phyloP scores from a whole-genome alignment of 257 asterid species.

The Penstemon davidsonii region DNA sequence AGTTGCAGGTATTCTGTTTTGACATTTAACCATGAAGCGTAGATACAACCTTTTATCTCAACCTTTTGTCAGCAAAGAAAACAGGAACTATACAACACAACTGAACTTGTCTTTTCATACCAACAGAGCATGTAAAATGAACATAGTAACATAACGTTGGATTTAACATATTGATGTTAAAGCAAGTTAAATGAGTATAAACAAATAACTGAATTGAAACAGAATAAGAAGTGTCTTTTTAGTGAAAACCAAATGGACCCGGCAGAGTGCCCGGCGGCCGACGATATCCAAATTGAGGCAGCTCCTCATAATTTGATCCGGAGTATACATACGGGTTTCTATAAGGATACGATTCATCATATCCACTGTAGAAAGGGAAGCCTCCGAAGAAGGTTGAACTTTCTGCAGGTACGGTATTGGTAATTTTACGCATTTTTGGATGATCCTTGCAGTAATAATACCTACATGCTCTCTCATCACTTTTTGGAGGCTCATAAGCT shows the following conservation, averaged over 20 bases:
- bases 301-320: conserved; percentile 10
- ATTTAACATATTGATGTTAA: neutral
- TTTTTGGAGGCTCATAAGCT: conserved; percentile 18
- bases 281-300: conserved; percentile 17
- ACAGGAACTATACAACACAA: too few species aligned
- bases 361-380: conserved; percentile 1
- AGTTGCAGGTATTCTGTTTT: too few species aligned
- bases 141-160: neutral
- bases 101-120: too few species aligned
- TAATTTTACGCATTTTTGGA: conserved; percentile 14
- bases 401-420: conserved; percentile 22
- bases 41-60: too few species aligned
- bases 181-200: neutral
- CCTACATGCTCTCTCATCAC: conserved; percentile 22
- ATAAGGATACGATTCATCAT: conserved; percentile 6
- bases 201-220: conserved; percentile 4
- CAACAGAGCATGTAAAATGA: neutral
- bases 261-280: conserved; percentile 18
- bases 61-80: too few species aligned
- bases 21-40: too few species aligned
- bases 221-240: neutral
- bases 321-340: conserved; percentile 15
- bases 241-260: conserved; percentile 27
- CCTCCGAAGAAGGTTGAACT: conserved; percentile 19
- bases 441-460: conserved; percentile 35